A percentile compares a stretch with the other conserved stretches of the same genome.
Conservation (phyloP, 2,329 filamentous ascomycete genomes). For the Zarea fungicola region DNA sequence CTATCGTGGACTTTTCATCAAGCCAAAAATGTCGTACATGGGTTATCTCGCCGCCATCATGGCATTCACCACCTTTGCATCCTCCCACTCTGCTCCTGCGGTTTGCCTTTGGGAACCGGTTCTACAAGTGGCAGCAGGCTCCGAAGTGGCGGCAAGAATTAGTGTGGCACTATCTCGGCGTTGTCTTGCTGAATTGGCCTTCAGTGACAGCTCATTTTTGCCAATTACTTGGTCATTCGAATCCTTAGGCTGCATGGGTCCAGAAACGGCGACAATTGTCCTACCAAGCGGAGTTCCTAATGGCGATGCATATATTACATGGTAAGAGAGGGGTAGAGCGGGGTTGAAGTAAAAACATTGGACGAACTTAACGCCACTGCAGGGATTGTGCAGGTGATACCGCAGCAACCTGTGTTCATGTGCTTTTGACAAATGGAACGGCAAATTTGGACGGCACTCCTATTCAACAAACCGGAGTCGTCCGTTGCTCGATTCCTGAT, state of each 20-base stretch:
- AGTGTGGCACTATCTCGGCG: background rate
- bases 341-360: background rate
- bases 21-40: background rate
- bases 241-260: background rate
- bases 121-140: background rate
- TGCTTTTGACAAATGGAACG: background rate
- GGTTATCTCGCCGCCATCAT: background rate
- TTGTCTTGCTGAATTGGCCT: slow-evolving; percentile 1
- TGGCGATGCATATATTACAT: slow-evolving; percentile 8
- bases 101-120: background rate
- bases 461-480: background rate
- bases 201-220: slow-evolving; percentile 2
- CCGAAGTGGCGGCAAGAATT: background rate
- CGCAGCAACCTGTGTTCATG: background rate
- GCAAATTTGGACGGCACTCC: slow-evolving; percentile 1
- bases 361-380: background rate
- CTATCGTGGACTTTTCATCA: no score
- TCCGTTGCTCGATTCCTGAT: background rate
- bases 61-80: background rate
- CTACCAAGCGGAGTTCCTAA: slow-evolving; percentile 7
- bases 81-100: background rate
- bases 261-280: slow-evolving; percentile 1
- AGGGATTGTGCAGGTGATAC: slow-evolving; percentile 5
- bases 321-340: background rate
- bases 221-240: slow-evolving; percentile 5